phyloP scores from a whole-genome alignment of 139 green algal genomes.

The Chlamydomonas incerta region DNA sequence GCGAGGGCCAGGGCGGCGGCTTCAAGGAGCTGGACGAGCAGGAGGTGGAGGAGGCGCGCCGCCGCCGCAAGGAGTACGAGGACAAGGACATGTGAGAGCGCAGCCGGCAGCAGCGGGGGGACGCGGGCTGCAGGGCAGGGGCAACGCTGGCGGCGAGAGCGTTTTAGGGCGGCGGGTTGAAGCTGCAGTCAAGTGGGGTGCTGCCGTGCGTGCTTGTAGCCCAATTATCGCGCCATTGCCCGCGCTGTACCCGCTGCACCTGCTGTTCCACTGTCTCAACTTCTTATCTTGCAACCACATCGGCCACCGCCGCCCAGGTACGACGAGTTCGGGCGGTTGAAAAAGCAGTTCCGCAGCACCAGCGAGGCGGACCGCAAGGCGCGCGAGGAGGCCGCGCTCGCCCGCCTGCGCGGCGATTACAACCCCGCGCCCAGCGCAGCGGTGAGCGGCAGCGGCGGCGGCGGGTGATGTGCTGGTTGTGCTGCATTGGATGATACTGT shows the following conservation, averaged over 20 bases:
- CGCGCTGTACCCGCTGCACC: not conserved
- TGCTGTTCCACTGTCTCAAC: not conserved
- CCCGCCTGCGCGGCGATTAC: constrained; percentile 61
- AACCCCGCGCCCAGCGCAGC: not conserved
- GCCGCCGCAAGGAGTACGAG: constrained; percentile 68
- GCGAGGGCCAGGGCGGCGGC: constrained; percentile 61
- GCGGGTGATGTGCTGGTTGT: not conserved
- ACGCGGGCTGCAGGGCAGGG: too few species aligned
- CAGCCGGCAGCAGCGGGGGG: too few species aligned
- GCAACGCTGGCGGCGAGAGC: too few species aligned
- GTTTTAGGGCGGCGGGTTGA: too few species aligned
- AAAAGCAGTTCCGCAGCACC: constrained; percentile 64
- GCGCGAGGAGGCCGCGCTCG: constrained; percentile 79
- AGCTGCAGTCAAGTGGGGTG: not conserved
- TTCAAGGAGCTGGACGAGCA: constrained; percentile 85
- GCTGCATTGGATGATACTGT: not conserved
- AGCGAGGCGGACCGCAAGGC: constrained; percentile 65
- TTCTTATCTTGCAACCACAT: not conserved
- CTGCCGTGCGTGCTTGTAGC: too few species aligned
- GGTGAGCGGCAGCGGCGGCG: not conserved
- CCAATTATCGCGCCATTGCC: too few species aligned
- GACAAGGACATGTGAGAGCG: constrained; percentile 65
- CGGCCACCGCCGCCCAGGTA: constrained; percentile 58
- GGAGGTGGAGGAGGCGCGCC: constrained; percentile 75
- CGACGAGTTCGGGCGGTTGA: constrained; percentile 86